phyloP scores from a whole-genome alignment of 371 early-diverging fungal species.

The Mucor lusitanicus region DNA sequence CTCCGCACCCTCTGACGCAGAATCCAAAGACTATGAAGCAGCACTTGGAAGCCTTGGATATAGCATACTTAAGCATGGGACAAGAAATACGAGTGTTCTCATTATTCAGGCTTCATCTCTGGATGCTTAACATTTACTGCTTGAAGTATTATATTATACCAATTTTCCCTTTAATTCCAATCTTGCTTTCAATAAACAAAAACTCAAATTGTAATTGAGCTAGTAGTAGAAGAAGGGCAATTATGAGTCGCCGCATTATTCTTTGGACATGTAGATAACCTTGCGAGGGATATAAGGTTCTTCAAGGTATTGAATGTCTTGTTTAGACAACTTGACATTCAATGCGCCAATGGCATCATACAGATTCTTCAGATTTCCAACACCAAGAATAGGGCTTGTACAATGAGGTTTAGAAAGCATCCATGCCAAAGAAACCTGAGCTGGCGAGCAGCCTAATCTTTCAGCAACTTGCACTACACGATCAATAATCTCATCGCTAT shows the following conservation, averaged over 20 bases:
- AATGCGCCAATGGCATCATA: slow-evolving; percentile 38
- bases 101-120: slow-evolving; percentile 6
- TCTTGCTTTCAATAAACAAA: too few species aligned
- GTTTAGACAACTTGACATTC: slow-evolving; percentile 32
- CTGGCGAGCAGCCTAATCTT: slow-evolving; percentile 9
- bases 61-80: neutral
- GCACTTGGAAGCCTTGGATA: slow-evolving; percentile 9
- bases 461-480: slow-evolving; percentile 18
- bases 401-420: slow-evolving; percentile 38
- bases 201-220: too few species aligned
- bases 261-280: neutral
- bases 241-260: too few species aligned
- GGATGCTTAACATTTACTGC: neutral
- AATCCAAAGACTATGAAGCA: slow-evolving; percentile 2
- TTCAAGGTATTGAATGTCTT: slow-evolving; percentile 42
- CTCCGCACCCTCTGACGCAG: neutral
- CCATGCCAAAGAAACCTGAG: slow-evolving; percentile 52
- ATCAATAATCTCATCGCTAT: slow-evolving; percentile 13
- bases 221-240: too few species aligned
- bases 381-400: slow-evolving; percentile 46
- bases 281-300: slow-evolving; percentile 27
- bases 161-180: neutral
- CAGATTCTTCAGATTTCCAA: slow-evolving; percentile 29
- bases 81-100: slow-evolving; percentile 6
- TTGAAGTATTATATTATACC: neutral